Evolutionary conservation across 78 protist genomes (phyloP), one percentile per base, ranked within the genome.

Genomic region (Polysphondylium violaceum): DNA sequence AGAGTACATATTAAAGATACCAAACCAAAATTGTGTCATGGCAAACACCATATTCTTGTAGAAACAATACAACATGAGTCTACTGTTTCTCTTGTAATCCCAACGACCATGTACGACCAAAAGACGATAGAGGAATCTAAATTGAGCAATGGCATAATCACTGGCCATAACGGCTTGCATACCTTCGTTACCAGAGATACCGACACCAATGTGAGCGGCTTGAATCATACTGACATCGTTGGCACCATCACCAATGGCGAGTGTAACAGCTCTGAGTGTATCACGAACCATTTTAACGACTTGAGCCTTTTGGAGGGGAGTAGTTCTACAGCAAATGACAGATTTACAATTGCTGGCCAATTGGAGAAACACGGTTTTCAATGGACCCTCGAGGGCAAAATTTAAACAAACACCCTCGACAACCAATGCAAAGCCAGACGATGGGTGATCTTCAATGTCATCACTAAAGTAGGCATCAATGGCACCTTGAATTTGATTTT

Each of bases 191-290:
- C 99, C 99, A 19, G 61, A 27, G 95, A 98, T 96, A 29, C 99
- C 99, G 9, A 98, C 91, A 44, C 99, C 99, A 23, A 97, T 88
- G 38, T 93, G 76, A 16, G 95, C 95, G 27, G 69, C 79, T 60
- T 76, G 97, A 71, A 96, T 95, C 98, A 96, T 96, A 19, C 95
- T 19, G 40, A 97, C 97, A 58, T 96, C 98, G 51, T 97, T 97
- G 41, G 97, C 98, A 73, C 98, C 98, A 55, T 97, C 98, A 63
- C 98, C 98, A 36, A 97, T 96, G 8, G 97, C 93, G 51, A 95
- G 78, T 9, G 97, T 97, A 25, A 88, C 77, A 19, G 76, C 83
- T 33, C 85, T 35, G 29, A 59, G 25, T 14, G 86, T 71, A 31
- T 77, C 91, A 61, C 83, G 74, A 23, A 79, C 77, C 44, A 68